Evolutionary conservation across 2,329 filamentous ascomycete genomes (phyloP), one percentile per base, ranked within the genome.

Genomic region (Atkinsonella hypoxylon): DNA sequence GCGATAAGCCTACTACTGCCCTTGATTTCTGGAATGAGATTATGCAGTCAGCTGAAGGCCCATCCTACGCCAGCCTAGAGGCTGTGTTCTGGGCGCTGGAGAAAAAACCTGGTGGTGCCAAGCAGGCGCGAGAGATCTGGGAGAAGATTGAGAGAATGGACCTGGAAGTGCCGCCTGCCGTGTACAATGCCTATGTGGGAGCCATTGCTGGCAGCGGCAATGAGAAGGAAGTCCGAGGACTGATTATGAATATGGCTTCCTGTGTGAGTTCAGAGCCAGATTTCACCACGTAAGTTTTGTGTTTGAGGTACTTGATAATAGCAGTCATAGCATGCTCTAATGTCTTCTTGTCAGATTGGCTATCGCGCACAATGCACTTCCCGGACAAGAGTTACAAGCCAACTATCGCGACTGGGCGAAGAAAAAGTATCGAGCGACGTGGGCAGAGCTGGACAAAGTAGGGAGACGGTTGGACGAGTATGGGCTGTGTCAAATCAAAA

Each of bases 1-100:
- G 82, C 59, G 85, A 79, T 7, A 74, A 82, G 55, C 74, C 84
- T 0, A 68, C 76, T 31, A 78, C 78, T 50, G 87, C 87, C 1
- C 71, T 95, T 55, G 80, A 83, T 46, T 88, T 89, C 62, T 97
- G 90, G 89, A 74, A 81, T 50, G 81, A 94, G 45, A 89, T 98
- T 51, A 82, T 83, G n/a, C 77, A 80, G 51, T 89, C 84, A 0
- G 74, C 76, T n/a, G 90, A 97, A 66, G 93, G 93, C 0, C 93
- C 93, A 0, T 85, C 83, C 1, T 89, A 93, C 59, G 78, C 81
- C 54, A 90, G 84, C 54, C 76, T 98, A 38, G 81, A 84, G 44
- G 84, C 93, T 34, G 83, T 89, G 2, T 88, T 98, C 58, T 82
- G 83, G 57, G 79, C 83, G 1, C 91, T 89, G 63, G 83, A 94